These are phyloP conservation scores for Lachancea nothofagi DNA, from an alignment of 805 yeast species.

Conservation along the genomic window DNA sequence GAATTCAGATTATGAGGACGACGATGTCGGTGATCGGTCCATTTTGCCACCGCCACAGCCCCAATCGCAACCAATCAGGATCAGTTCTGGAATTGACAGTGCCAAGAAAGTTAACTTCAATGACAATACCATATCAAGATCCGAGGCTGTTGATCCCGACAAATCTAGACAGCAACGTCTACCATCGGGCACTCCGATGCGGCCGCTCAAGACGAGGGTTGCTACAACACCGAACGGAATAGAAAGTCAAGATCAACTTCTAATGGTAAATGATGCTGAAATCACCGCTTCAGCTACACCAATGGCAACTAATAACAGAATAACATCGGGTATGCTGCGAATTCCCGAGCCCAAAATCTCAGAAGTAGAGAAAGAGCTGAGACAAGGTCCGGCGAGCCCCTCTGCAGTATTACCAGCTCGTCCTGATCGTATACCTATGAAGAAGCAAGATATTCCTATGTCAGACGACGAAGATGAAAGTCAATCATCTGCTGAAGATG, in stretches of 20 bases:
- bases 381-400: conserved; percentile 38
- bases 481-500: conserved; percentile 18
- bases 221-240: conserved; percentile 23
- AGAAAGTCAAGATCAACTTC: conserved; percentile 28
- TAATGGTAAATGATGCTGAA: conserved; percentile 24
- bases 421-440: conserved; percentile 33
- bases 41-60: conserved; percentile 36
- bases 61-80: conserved; percentile 35
- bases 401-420: conserved; percentile 30
- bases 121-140: conserved; percentile 36
- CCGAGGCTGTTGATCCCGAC: conserved; percentile 35
- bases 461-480: conserved; percentile 15
- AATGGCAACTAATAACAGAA: conserved; percentile 28
- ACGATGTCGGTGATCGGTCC: conserved; percentile 30
- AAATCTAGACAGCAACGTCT: conserved; percentile 33
- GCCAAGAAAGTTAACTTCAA: conserved; percentile 29
- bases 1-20: conserved; percentile 25
- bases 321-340: conserved; percentile 40
- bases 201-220: conserved; percentile 9
- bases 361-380: conserved; percentile 36
- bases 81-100: conserved; percentile 32
- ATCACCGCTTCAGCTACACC: conserved; percentile 15
- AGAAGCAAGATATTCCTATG: conserved; percentile 24
- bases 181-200: conserved; percentile 30
- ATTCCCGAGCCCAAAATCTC: conserved; percentile 41